Conservation (phyloP, 257 asterid species). For the Ophiorrhiza pumila region DNA sequence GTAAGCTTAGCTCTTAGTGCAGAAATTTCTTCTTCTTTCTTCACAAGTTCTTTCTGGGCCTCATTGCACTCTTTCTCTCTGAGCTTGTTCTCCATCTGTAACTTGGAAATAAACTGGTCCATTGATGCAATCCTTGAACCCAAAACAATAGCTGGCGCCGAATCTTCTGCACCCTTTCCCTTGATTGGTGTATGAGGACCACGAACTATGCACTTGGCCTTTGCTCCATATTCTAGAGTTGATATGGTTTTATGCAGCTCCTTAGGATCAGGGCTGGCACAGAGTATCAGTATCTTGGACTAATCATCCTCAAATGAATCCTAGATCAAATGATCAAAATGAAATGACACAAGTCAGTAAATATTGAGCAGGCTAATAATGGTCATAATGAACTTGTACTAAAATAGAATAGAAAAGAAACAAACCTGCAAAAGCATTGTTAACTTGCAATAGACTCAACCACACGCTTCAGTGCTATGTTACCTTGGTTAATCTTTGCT, state of each 20-base stretch:
- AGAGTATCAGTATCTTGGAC: constrained; percentile 79
- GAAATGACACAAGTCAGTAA: constrained; percentile 6
- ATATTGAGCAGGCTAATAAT: neutral
- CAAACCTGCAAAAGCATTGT: constrained; percentile 97
- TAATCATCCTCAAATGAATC: constrained; percentile 93
- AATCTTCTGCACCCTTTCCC: constrained; percentile 70
- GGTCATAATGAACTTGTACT: neutral
- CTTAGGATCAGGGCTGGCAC: constrained; percentile 94
- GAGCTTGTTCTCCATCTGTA: constrained; percentile 72
- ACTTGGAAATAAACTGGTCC: constrained; percentile 71
- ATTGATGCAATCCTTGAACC: constrained; percentile 79
- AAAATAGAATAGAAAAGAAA: neutral
- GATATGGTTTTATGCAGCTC: constrained; percentile 90
- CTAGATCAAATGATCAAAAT: constrained; percentile 31
- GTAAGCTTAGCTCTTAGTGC: constrained; percentile 55
- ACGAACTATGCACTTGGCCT: constrained; percentile 91
- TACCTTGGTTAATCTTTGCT: constrained; percentile 90
- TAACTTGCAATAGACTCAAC: constrained; percentile 96
- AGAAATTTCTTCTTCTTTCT: constrained; percentile 67
- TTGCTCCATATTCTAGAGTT: constrained; percentile 91
- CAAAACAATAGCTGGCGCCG: constrained; percentile 60
- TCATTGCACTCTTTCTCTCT: constrained; percentile 58
- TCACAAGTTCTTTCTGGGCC: constrained; percentile 56
- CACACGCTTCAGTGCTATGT: constrained; percentile 80
- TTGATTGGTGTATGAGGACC: constrained; percentile 71